Evolutionary conservation across 192 early-diverging fungal genomes (phyloP), one percentile per base, ranked within the genome.

Genomic region (Kappamyces sp.): DNA sequence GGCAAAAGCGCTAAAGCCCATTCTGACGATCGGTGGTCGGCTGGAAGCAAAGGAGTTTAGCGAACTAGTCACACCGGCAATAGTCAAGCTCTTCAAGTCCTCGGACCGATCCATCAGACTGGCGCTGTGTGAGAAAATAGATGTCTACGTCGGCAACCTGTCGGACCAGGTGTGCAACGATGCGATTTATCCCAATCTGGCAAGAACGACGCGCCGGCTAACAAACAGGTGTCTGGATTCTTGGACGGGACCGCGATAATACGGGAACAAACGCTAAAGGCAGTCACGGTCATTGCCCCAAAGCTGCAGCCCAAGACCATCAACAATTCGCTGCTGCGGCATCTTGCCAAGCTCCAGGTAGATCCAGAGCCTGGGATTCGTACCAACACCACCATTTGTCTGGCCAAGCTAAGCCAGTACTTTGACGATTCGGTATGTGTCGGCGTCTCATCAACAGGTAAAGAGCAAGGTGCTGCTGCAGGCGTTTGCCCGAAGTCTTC

Each of bases 291-390:
- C 0, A 63, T 94, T 1, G 86, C 77, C 9, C 87, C 88, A 2
- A 84, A 86, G 59, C 77, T 91, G 37, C n/a, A 31, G 32, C 58
- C 5, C 45, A 68, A 58, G 29, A 79, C 80, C 38, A 80, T 88
- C 66, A 93, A 96, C 68, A 85, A 87, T 61, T 91, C 95, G 47
- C 66, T 96, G 1, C 57, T 98, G 32, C 66, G 85, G 58, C 88
- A 91, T 59, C 75, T 96, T 5, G 91, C 90, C n/a, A 92, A 91
- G 42, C 69, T 92, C 32, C 88, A 94, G 46, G 79, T 77, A 33
- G 96, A 98, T 68, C 77, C 84, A 22, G 94, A 97, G 59, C 91
- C 96, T 1, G 93, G 94, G 1, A 98, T 98, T 62, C 78, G 96
- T 32, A 94, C 96, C 5, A 98, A 98, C 66, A 87, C 94, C 12